Evolutionary conservation across 495 filamentous ascomycete genomes (phyloP).

Genomic region (Patellaria atrata): DNA sequence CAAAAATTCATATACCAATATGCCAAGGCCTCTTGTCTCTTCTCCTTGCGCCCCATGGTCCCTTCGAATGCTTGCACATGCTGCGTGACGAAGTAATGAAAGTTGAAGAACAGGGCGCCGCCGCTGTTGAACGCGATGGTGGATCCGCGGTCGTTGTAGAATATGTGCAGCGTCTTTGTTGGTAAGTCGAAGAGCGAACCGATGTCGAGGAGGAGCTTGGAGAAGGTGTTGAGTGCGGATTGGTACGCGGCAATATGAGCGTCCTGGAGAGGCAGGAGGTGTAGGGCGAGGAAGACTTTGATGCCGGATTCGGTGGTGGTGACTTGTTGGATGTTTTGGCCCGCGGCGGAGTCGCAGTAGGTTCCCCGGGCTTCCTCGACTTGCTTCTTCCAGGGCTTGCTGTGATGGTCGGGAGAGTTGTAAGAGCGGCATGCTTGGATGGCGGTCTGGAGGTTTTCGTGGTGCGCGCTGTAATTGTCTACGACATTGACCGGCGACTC

Average conservation of each 20-base stretch:
- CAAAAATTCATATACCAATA: conserved; percentile 91
- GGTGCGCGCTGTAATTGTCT: no score
- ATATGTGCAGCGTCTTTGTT: conserved; percentile 52
- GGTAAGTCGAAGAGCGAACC: conserved; percentile 57
- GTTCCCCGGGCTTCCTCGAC: conserved; percentile 66
- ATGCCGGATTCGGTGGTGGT: conserved; percentile 57
- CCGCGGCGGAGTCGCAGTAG: conserved; percentile 74
- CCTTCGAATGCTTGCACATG: conserved; percentile 41
- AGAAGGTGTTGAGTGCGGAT: conserved; percentile 51
- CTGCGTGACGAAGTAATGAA: conserved; percentile 69
- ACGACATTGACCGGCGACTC: no score
- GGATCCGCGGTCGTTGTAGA: conserved; percentile 61
- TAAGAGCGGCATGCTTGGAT: conserved; percentile 70
- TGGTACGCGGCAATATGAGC: conserved; percentile 48
- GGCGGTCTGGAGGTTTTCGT: conserved; percentile 68
- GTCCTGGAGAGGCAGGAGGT: conserved; percentile 29
- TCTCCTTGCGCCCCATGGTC: conserved; percentile 13
- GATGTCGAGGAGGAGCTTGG: conserved; percentile 51
- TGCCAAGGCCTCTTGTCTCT: conserved; percentile 40
- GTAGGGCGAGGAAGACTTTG: conserved; percentile 53
- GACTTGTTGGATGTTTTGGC: conserved; percentile 63
- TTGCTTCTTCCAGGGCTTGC: conserved; percentile 51
- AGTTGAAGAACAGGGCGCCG: conserved; percentile 87
- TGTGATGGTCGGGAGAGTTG: conserved; percentile 54
- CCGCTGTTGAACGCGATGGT: conserved; percentile 87